Evolutionary conservation across 2,329 filamentous ascomycete species (phyloP), one percentile per base, ranked within the genome.

Genomic region (Aspergillus texensis): DNA sequence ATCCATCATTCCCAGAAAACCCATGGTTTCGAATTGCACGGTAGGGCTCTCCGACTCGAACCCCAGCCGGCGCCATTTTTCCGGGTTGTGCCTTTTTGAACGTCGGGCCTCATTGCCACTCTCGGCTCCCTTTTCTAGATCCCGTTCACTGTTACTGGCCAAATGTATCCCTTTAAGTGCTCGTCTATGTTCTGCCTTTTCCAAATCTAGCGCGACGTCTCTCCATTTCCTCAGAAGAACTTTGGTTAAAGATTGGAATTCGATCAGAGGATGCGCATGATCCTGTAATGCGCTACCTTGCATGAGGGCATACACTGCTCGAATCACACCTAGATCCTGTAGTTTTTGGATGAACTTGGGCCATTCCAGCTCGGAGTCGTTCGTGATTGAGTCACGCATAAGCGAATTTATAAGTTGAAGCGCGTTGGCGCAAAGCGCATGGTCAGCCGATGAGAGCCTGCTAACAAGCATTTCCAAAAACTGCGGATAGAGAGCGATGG

Each of bases 1-100:
- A 76, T 99, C 95, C 94, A 99, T 98, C 87, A 99, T 92, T 32
- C 95, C 95, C 60, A 99, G 79, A 75, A 94, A 98, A 0, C 95
- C 95, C 32, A 91, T 91, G 45, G 87, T 83, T 24, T 93, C 89
- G 74, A 99, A 98, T 70, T 99, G 95, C 71, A 86, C 85, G 0
- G 89, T 89, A 4, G 95, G 95, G 69, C 87, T 94, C 78, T 99
- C 95, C 0, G 91, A 90, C 77, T 95, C 91, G 72, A 99, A 99
- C 3, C 95, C 95, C 48, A 99, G 78, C 60, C 94, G 86, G 71
- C 93, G 86, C 95, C 95, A 99, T 76, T 97, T 97, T 73, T 96
- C 90, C 0, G 93, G 91, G 71, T 93, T 92, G 71, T 96, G 92
- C 71, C 86, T 87, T 72, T 87, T 92, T 3, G 86, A 88, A 71